These are phyloP conservation scores for Lathyrus sativus DNA, from an alignment of 306 rosid genomes.

Conservation along the genomic window DNA sequence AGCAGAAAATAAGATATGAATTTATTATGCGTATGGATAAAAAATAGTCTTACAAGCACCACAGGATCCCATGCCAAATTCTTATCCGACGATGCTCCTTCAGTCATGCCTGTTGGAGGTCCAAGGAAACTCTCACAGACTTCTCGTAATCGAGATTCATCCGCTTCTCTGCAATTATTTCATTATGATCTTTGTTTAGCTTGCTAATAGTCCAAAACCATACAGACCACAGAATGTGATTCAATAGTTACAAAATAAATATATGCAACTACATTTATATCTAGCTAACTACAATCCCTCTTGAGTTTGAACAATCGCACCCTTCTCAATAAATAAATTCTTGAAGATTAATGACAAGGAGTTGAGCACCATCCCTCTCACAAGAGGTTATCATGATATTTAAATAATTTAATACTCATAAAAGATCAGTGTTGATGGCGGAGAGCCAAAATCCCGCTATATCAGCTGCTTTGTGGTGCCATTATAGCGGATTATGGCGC, in stretches of 20 bases:
- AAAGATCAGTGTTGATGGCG: not conserved
- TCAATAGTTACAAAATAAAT: not conserved
- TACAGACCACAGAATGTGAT: constrained; percentile 21
- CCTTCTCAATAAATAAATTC: not conserved
- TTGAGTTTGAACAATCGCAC: not conserved
- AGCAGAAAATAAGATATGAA: not conserved
- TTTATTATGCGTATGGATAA: not conserved
- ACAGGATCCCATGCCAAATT: constrained; percentile 88
- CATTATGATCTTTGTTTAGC: constrained; percentile 30
- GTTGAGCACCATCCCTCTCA: not conserved
- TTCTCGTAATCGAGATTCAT: constrained; percentile 92
- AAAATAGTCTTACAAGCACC: constrained; percentile 72
- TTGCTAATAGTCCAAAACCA: constrained; percentile 28
- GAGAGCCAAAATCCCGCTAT: too few relatives aligned
- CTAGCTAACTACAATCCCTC: not conserved
- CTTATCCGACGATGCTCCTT: constrained; percentile 58
- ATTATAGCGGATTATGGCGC: too few relatives aligned
- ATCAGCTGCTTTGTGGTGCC: too few relatives aligned
- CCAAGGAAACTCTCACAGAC: constrained; percentile 97
- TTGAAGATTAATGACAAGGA: not conserved
- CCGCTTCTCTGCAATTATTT: constrained; percentile 86
- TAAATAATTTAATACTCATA: not conserved
- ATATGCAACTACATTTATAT: not conserved
- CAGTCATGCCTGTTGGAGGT: constrained; percentile 97
- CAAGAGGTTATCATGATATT: not conserved